Conservation (phyloP, 345 rosid species). For the Corchorus capsularis region DNA sequence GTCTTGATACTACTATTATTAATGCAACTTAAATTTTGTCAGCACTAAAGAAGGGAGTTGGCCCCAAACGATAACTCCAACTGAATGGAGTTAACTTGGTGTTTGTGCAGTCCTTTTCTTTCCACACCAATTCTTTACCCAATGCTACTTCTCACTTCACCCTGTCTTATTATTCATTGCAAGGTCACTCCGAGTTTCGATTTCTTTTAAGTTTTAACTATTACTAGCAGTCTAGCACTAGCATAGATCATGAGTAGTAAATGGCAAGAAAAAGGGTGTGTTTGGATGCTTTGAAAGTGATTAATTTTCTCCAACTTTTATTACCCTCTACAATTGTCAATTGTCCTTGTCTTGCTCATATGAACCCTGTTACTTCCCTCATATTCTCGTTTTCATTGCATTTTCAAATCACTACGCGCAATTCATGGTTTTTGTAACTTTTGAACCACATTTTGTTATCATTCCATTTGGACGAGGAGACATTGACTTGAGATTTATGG, state of each 20-base stretch:
- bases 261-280: neutral
- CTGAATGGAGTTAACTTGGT: constrained; percentile 7
- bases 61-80: neutral
- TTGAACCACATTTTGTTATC: neutral
- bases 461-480: neutral
- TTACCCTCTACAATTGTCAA: neutral
- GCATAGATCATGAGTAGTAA: neutral
- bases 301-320: constrained; percentile 12
- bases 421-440: neutral
- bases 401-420: neutral
- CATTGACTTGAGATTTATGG: neutral
- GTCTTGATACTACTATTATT: neutral
- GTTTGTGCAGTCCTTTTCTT: constrained; percentile 24
- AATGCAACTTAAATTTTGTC: constrained; percentile 1
- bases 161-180: neutral
- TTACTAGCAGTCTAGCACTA: neutral
- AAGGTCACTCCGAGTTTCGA: neutral
- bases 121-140: neutral
- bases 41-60: neutral
- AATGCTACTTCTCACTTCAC: neutral
- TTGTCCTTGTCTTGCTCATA: neutral
- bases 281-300: constrained; percentile 4
- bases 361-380: neutral
- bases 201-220: neutral
- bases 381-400: neutral